Base-by-base conservation (phyloP, 2,329 filamentous ascomycete species). In the Grosmannia huntii region DNA sequence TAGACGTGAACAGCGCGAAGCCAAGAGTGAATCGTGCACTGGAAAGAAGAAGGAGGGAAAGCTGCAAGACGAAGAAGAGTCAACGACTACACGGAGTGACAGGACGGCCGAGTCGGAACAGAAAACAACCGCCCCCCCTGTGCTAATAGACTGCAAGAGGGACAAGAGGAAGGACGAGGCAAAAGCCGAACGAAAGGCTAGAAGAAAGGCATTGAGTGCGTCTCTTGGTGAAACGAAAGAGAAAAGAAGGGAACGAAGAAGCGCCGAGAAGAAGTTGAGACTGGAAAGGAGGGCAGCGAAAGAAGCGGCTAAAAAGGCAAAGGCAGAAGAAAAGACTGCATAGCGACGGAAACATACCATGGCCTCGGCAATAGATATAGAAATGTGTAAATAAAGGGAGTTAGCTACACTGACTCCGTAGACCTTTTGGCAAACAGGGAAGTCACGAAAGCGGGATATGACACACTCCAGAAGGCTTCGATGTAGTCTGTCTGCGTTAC, bases 181-280 rank as follows among this genome's bases (percentile, higher is more conserved):
- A 19, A 59, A 60, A 27, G 33, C 46, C 19, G 56, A 58, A 19
- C 36, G 51, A 12, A 49, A 55, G 23, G 53, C 53, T 19, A 27
- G 36, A 28, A 27, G 44, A 55, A 31, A 28, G 38, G 31, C 23
- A 60, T 68, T 64, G 49, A 73, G 74, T 64, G 73, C 71, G 2
- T 78, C 75, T 65, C 33, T 31, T 11, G 28, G 14, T 2, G 54
- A 56, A 27, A 49, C 46, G 6, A 44, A 31, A 41, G 73, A 74
- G 61, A 16, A 56, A 25, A n/a, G 54, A 25, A 38, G 55, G 23
- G 55, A 21, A 28, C n/a, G 55, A n/a, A 57, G 21, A 16, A 48
- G 73, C 75, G 51, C 70, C 71, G 60, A 68, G 68, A 62, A 68
- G 66, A 64, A 50, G 63, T 25, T 71, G 65, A 65, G 68, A 36